Evolutionary conservation across 148 eudicot species (phyloP).

Genomic region (Mesembryanthemum crystallinum): DNA sequence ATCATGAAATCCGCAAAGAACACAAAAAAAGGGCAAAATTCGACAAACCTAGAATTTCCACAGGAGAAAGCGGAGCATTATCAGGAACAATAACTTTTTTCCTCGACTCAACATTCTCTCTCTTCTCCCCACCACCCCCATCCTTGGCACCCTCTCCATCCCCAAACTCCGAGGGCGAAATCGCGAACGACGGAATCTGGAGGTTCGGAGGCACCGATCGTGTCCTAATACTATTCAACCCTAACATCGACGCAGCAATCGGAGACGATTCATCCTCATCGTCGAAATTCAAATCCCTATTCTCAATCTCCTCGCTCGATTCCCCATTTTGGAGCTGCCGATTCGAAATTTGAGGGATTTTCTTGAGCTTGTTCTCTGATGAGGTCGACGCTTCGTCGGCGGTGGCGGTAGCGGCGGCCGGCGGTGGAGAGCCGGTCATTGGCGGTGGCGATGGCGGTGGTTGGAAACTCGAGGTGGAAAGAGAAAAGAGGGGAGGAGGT

Average conservation of each 20-base stretch:
- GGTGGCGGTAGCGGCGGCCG: neutral
- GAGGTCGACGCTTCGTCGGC: constrained; percentile 7
- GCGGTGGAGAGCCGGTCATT: constrained; percentile 38
- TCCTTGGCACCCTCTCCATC: neutral
- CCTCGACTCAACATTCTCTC: constrained; percentile 23
- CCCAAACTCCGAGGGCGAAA: constrained; percentile 23
- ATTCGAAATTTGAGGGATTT: constrained; percentile 48
- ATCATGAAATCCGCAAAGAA: neutral
- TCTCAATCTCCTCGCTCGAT: neutral
- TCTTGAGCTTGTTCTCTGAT: constrained; percentile 36
- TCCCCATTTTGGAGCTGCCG: constrained; percentile 24
- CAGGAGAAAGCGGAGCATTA: constrained; percentile 32
- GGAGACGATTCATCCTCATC: constrained; percentile 37
- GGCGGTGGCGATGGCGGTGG: constrained; percentile 6
- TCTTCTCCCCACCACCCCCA: constrained; percentile 23
- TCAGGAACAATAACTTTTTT: constrained; percentile 36
- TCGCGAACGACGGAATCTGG: constrained; percentile 25
- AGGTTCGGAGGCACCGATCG: constrained; percentile 47
- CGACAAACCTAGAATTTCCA: constrained; percentile 48
- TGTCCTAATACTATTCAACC: constrained; percentile 68
- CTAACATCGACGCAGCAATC: constrained; percentile 47
- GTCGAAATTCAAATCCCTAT: constrained; percentile 6
- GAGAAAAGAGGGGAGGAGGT: neutral
- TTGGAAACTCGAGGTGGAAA: neutral
- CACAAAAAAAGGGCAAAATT: neutral